Base-by-base conservation (phyloP, 202 grass and related monocot genomes). In the Panicum hallii region DNA sequence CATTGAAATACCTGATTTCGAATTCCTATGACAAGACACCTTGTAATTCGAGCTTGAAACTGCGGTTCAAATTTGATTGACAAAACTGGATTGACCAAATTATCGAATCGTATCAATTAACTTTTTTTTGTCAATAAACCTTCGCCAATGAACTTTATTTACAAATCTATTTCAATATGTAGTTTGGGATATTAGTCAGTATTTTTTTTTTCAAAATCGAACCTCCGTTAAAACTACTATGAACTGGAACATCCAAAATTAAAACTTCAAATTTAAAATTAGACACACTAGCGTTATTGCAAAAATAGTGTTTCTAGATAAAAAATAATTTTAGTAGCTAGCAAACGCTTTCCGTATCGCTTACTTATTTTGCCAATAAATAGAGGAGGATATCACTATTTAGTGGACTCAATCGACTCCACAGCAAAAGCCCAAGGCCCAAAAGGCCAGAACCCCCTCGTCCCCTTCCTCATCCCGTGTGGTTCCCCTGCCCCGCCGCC, bases 401-500 rank as follows among this genome's bases (percentile, higher is more conserved):
- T 6, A 7, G 1, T 54, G 52, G 52, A 17, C 54, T 57, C 54
- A 22, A 57, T 57, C 7, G 20, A 57, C 14, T 44, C n/a, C 20
- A n/a, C n/a, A 26, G n/a, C 19, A 46, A 45, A 58, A 34, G 23
- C 28, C 62, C 30, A 75, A 44, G 15, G 36, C 47, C n/a, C 56
- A 65, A 9, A 22, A 67, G 28, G n/a, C 57, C 41, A 45, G 26
- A 55, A 16, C 34, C 28, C 52, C 12, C 43, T 63, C 44, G 45
- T 34, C 28, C 17, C 17, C 69, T 0, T 26, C 20, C 1, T 43
- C n/a, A 64, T 34, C 14, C 17, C 28, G 7, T 41, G 7, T 26
- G 26, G 26, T 11, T 43, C 8, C 83, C 44, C 20, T 41, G 55
- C 74, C 12, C 3, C 73, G 46, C 78, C 83, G 66, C 52, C 36